Evolutionary conservation across 2,329 filamentous ascomycete species (phyloP).

Genomic region (Neopestalotiopsis clavispora): DNA sequence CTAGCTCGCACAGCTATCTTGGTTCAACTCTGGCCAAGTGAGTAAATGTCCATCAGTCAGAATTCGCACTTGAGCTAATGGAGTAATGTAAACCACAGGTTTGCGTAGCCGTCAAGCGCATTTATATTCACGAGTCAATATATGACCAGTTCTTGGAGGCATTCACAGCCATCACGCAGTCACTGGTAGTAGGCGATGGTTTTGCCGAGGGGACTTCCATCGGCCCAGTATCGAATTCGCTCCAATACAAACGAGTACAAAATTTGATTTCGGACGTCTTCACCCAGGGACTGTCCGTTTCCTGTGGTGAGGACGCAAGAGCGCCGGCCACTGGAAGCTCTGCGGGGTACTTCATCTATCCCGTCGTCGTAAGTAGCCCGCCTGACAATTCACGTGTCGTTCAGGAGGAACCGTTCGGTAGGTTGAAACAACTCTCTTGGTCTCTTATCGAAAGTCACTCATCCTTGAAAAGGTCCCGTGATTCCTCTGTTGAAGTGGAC

Average conservation of each 20-base stretch:
- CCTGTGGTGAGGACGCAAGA: no score
- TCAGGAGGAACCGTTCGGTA: conserved; percentile 28
- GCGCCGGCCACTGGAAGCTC: conserved; percentile 14
- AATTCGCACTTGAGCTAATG: background rate
- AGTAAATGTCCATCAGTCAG: background rate
- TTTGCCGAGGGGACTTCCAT: conserved; percentile 23
- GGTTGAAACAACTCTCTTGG: background rate
- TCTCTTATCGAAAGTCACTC: background rate
- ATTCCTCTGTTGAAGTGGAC: conserved; percentile 47
- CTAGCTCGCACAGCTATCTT: conserved; percentile 6
- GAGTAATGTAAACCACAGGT: background rate
- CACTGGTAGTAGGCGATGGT: conserved; percentile 15
- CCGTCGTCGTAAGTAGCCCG: conserved; percentile 29
- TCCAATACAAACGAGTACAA: conserved; percentile 30
- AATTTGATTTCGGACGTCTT: conserved; percentile 24
- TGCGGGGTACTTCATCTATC: conserved; percentile 20
- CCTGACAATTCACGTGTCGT: conserved; percentile 28
- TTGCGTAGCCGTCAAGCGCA: conserved; percentile 9
- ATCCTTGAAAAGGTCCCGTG: conserved; percentile 35
- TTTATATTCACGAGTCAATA: conserved; percentile 7
- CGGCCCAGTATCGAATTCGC: conserved; percentile 28
- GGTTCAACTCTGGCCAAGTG: conserved; percentile 12
- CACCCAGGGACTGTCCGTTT: background rate
- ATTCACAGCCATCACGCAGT: conserved; percentile 38
- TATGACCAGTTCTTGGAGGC: conserved; percentile 44